Evolutionary conservation across 768 basidiomycete species (phyloP), one percentile per base, ranked within the genome.

Genomic region (Amanita pseudoporphyria): DNA sequence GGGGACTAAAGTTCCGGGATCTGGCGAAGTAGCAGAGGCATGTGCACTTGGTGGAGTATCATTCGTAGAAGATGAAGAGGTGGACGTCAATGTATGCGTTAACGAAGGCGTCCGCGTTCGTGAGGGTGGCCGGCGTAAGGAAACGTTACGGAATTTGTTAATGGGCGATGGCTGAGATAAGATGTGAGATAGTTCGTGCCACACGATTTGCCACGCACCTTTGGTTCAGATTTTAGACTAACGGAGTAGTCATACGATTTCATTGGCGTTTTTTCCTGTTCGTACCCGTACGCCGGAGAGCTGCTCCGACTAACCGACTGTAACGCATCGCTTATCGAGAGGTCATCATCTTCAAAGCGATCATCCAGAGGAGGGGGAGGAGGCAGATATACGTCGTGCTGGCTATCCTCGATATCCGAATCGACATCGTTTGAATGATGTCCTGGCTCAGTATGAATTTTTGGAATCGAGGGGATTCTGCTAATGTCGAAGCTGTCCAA

Each of bases 101-200:
- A 86, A 68, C 1, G 83, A 84, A 4, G 84, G 84, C 3, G 82
- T 84, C 22, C 83, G 77, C 16, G 70, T 68, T 24, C 79, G 72
- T 16, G 70, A 57, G 32, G 71, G 58, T 14, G 76, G 71, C 50
- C 71, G 72, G 28, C 82, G 77, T 42, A 82, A 54, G 10, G 76
- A 72, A 22, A 84, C 76, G 57, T 85, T 80, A 9, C 79, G 78
- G 60, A 73, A 80, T 53, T 76, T 82, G 53, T 81, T 73, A 36
- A 73, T 70, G 10, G 82, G 79, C 10, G 83, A 83, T 10, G 70
- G 64, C 83, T 86, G 32, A 9, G 32, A 43, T n/a, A n/a, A 28
- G 3, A 21, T 19, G 19, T 42, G 16, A 43, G 14, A 26, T 14
- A 26, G 31, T 51, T n/a, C n/a, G n/a, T 24, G 38, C n/a, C 21